Percentiles rank a stretch among this genome's conserved stretches.
Evolutionary conservation across 306 rosid species (phyloP).

Genomic region (Rosa rugosa): DNA sequence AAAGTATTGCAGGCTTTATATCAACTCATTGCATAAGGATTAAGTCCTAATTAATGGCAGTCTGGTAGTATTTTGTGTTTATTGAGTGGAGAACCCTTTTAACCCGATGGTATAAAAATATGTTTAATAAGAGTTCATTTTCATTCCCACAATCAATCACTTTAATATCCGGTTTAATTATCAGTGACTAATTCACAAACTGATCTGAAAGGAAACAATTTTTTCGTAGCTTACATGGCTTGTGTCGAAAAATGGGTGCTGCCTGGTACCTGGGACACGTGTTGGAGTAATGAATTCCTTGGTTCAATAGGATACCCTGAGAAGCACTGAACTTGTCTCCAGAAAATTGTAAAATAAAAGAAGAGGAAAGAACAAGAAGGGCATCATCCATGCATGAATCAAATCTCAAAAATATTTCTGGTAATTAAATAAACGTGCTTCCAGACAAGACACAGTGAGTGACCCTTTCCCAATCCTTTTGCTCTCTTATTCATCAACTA

Average conservation of each 20-base stretch:
- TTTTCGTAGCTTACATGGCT: neutral
- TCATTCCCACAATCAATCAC: neutral
- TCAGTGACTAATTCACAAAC: neutral
- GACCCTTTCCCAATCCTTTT: neutral
- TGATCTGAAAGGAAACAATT: neutral
- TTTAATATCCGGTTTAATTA: too few relatives aligned
- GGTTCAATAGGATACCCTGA: slow-evolving; percentile 34
- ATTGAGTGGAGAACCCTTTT: too few relatives aligned
- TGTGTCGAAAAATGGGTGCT: slow-evolving; percentile 1
- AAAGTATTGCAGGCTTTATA: neutral
- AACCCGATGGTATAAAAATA: too few relatives aligned
- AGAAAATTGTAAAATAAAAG: slow-evolving; percentile 12
- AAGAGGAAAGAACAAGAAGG: neutral
- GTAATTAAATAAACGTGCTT: neutral
- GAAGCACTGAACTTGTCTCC: slow-evolving; percentile 3
- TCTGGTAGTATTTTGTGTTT: too few relatives aligned
- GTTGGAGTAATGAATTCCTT: slow-evolving; percentile 3
- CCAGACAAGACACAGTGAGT: slow-evolving; percentile 18
- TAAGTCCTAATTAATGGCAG: neutral
- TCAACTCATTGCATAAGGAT: neutral
- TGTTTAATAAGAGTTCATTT: neutral
- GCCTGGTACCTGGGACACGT: slow-evolving; percentile 18
- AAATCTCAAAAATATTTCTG: neutral
- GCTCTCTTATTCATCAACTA: slow-evolving; percentile 1
- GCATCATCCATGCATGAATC: slow-evolving; percentile 18